Evolutionary conservation across 345 rosid species (phyloP).

Genomic region (Eucalyptus guilfoylei): DNA sequence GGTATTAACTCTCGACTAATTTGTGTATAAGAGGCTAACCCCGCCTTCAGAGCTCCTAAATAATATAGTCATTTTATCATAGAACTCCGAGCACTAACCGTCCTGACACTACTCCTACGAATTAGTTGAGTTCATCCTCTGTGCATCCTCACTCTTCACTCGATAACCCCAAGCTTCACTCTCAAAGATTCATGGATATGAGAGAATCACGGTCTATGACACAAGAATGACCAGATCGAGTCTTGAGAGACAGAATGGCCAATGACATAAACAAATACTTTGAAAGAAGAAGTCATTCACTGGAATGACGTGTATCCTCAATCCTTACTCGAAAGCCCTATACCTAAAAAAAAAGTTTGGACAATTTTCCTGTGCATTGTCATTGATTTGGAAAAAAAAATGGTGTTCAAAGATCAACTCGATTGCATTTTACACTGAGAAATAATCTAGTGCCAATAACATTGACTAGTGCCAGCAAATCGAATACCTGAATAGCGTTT

Average conservation of each 20-base stretch:
- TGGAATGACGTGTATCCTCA: fast-evolving
- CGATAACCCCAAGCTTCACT: too few relatives aligned
- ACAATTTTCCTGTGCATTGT: neutral
- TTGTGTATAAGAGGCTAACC: fast-evolving
- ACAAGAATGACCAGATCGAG: too few relatives aligned
- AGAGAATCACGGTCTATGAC: too few relatives aligned
- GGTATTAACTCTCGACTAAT: fast-evolving
- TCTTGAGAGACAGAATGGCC: too few relatives aligned
- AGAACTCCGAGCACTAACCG: fast-evolving
- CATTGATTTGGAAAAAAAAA: neutral
- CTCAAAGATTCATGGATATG: fast-evolving
- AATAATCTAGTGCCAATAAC: neutral
- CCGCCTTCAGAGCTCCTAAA: fast-evolving
- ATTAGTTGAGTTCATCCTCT: too few relatives aligned
- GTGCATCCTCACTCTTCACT: fast-evolving
- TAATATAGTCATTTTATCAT: fast-evolving
- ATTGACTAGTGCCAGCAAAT: neutral
- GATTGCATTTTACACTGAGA: neutral
- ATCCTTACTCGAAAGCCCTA: too few relatives aligned
- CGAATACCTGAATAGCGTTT: neutral
- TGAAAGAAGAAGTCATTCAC: too few relatives aligned
- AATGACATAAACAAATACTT: too few relatives aligned
- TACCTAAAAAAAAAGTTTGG: neutral
- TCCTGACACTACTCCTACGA: fast-evolving
- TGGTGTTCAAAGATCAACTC: neutral